Conservation (phyloP, 805 yeast species). For the Yamadazyma paraphyllophila region DNA sequence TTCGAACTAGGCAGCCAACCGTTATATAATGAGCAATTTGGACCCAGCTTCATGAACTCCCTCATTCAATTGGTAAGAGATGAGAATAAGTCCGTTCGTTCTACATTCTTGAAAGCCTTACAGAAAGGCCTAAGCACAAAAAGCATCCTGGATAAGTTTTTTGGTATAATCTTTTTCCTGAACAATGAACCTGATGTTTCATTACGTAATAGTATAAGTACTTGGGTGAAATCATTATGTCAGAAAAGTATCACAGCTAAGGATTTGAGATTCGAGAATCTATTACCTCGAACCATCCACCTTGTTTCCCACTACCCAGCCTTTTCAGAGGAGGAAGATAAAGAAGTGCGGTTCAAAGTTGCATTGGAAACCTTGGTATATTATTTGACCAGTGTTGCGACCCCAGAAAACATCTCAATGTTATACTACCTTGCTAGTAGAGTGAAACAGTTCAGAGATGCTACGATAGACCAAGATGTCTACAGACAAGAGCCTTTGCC, state of each 20-base stretch:
- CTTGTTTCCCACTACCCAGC: slow-evolving; percentile 66
- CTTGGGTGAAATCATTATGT: slow-evolving; percentile 71
- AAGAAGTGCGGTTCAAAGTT: slow-evolving; percentile 47
- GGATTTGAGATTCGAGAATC: slow-evolving; percentile 59
- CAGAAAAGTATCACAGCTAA: slow-evolving; percentile 30
- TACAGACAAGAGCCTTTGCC: slow-evolving; percentile 21
- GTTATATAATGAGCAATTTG: slow-evolving; percentile 49
- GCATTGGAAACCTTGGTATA: slow-evolving; percentile 60
- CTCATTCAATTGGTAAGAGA: slow-evolving; percentile 66
- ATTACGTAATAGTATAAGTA: slow-evolving; percentile 50
- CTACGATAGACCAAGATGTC: slow-evolving; percentile 31
- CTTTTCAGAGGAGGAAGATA: slow-evolving; percentile 33
- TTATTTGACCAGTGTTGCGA: slow-evolving; percentile 59
- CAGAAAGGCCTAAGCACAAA: slow-evolving; percentile 51
- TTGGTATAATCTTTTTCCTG: slow-evolving; percentile 66
- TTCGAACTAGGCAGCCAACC: slow-evolving; percentile 62
- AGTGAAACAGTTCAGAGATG: slow-evolving; percentile 74
- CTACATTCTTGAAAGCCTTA: slow-evolving; percentile 46
- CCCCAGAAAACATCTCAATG: slow-evolving; percentile 65
- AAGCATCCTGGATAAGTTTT: slow-evolving; percentile 59
- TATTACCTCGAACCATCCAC: slow-evolving; percentile 65
- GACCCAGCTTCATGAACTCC: slow-evolving; percentile 49
- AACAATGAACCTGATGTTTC: slow-evolving; percentile 70
- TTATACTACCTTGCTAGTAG: slow-evolving; percentile 75
- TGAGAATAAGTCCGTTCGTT: slow-evolving; percentile 56